Evolutionary conservation across 2,329 filamentous ascomycete species (phyloP), one percentile per base, ranked within the genome.

Genomic region (Aspergillus sclerotialis): DNA sequence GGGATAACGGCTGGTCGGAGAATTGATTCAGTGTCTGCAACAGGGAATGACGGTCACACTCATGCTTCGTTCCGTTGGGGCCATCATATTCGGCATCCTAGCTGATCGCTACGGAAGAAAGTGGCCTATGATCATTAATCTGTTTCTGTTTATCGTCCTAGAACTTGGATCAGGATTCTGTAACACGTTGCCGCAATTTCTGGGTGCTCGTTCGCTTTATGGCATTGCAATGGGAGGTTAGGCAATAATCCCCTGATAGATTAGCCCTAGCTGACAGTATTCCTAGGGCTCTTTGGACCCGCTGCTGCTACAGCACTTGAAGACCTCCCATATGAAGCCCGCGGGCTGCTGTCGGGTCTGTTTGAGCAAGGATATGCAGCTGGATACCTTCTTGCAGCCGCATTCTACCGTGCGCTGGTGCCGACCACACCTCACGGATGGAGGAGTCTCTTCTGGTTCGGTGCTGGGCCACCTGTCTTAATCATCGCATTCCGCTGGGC

Each of bases 401-500:
- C 53, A 12, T 59, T 61, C 38, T 55, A 52, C 14, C 55, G 56
- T 7, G 58, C 56, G 11, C 44, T 63, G 5, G 60, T 60, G 1
- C 47, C 47, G 3, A 60, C 53, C 1, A 60, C 56, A 1, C 33
- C 39, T 3, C 49, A 61, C 24, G 56, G 58, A 7, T 63, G 60
- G 60, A 43, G 58, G 25, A 47, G 40, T 27, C 38, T 58, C 2
- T 62, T 59, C 42, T 63, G 56, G 58, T 63, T 63, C 32, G 55
- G 55, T 4, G 56, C 60, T 6, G 52, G 46, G 3, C 60, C 58
- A 5, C 60, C 60, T 2, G 37, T 63, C 3, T 38, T 63, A 8
- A 58, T 63, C 61, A 92, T 92, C 52, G 46, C 76, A 31, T 85
- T 82, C 67, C 80, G 85, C 16, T 67, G 86, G 19, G 75, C 72